Evolutionary conservation across 305 asterid genomes (phyloP).

Genomic region (Coffea humblotiana): DNA sequence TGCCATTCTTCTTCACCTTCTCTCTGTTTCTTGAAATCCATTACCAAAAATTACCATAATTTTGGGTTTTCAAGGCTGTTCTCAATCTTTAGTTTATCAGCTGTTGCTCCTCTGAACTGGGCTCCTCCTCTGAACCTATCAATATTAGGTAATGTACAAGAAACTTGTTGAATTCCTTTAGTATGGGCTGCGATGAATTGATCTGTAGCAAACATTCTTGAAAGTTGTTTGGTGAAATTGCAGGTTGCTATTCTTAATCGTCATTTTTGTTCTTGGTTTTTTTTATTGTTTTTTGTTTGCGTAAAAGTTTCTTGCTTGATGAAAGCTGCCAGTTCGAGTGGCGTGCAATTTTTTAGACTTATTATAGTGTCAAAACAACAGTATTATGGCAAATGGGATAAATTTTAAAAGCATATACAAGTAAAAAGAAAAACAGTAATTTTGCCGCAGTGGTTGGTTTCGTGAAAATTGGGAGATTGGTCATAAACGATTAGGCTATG

Average conservation of each 20-base stretch:
- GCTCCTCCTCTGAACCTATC: slow-evolving; percentile 42
- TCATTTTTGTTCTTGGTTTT: no score
- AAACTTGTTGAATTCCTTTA: not conserved
- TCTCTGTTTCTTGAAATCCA: slow-evolving; percentile 39
- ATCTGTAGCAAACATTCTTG: no score
- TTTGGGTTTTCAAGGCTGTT: slow-evolving; percentile 36
- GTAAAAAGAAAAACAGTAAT: not conserved
- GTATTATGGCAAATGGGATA: not conserved
- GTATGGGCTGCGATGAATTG: no score
- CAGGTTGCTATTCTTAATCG: no score
- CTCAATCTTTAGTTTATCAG: slow-evolving; percentile 33
- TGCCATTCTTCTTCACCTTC: slow-evolving; percentile 36
- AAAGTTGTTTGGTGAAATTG: no score
- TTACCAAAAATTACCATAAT: not conserved
- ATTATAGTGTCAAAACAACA: not conserved
- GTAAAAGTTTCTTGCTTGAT: not conserved
- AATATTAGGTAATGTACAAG: slow-evolving; percentile 43
- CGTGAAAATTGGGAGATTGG: not conserved
- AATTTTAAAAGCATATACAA: not conserved
- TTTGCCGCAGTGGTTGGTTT: not conserved
- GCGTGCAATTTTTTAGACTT: not conserved
- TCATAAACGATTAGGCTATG: not conserved
- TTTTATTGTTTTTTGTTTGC: not conserved
- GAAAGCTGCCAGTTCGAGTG: not conserved
- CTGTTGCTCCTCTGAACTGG: slow-evolving; percentile 50